phyloP scores from a whole-genome alignment of 208 protist genomes.

The Endotrypanum monterogeii region DNA sequence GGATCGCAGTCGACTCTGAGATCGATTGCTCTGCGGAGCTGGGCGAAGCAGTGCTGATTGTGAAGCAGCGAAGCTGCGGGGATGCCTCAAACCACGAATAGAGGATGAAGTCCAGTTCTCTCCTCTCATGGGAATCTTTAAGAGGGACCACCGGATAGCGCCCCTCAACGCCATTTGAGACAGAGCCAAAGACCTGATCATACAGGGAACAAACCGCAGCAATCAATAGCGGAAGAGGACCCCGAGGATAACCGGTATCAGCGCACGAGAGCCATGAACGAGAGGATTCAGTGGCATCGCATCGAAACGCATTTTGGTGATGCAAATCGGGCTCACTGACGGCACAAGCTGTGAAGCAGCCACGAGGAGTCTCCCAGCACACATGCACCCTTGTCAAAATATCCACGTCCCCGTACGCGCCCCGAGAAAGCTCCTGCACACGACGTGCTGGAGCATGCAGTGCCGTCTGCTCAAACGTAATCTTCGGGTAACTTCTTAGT shows the following conservation, averaged over 20 bases:
- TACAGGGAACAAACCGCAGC: conserved; percentile 27
- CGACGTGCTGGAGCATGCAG: conserved; percentile 50
- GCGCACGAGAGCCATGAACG: conserved; percentile 5
- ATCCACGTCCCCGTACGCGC: conserved; percentile 53
- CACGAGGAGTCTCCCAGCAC: conserved; percentile 35
- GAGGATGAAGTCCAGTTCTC: conserved; percentile 58
- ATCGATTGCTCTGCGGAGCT: background rate
- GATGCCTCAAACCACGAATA: conserved; percentile 68
- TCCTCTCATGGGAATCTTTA: background rate
- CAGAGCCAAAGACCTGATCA: conserved; percentile 6
- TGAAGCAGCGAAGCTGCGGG: conserved; percentile 60
- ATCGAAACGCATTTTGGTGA: background rate
- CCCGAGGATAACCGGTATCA: conserved; percentile 15
- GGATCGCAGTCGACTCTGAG: background rate
- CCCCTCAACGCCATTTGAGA: background rate
- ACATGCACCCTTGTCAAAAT: conserved; percentile 48
- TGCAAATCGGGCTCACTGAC: conserved; percentile 34
- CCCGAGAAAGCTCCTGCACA: conserved; percentile 35
- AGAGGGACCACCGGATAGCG: conserved; percentile 15
- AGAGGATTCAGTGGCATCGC: background rate
- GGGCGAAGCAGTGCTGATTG: conserved; percentile 39
- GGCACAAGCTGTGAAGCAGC: conserved; percentile 16
- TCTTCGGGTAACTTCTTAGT: conserved; percentile 39
- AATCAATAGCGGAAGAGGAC: conserved; percentile 25
- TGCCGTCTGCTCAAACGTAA: conserved; percentile 61